Conservation (phyloP, 2,329 filamentous ascomycete genomes). For the Exophiala alcalophila region DNA sequence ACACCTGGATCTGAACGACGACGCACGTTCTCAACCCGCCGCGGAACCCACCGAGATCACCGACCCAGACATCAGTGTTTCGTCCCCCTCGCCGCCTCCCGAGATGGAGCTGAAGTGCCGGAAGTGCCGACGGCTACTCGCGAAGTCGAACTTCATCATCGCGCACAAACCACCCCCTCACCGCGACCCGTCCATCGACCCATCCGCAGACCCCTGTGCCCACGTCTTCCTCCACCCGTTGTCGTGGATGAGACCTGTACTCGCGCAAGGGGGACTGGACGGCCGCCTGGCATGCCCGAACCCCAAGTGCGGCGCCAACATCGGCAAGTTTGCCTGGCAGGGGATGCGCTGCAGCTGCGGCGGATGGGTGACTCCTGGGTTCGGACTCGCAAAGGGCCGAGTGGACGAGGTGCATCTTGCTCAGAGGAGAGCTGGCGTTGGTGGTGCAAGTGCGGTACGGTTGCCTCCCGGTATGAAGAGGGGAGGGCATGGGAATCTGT, state of each 20-base stretch:
- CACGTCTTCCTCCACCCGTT: conserved; percentile 91
- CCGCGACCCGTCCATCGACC: conserved; percentile 15
- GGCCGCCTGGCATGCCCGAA: conserved; percentile 83
- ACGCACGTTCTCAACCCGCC: conserved; percentile 2
- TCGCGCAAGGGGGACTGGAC: conserved; percentile 72
- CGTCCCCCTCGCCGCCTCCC: conserved; percentile 8
- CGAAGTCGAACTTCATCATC: conserved; percentile 63
- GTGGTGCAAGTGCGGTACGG: conserved; percentile 14
- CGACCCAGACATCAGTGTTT: conserved; percentile 25
- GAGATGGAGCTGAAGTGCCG: conserved; percentile 73
- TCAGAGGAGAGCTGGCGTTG: conserved; percentile 1
- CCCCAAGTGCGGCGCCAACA: conserved; percentile 70
- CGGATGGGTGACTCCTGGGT: conserved; percentile 85
- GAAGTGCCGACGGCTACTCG: conserved; percentile 74
- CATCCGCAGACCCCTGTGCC: conserved; percentile 54
- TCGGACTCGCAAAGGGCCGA: conserved; percentile 76
- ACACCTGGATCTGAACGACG: conserved; percentile 6
- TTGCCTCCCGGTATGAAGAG: conserved; percentile 29
- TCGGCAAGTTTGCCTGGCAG: conserved; percentile 95
- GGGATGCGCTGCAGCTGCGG: conserved; percentile 89
- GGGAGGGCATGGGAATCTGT: conserved; percentile 22
- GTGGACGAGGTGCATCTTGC: conserved; percentile 65
- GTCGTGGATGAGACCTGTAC: conserved; percentile 85
- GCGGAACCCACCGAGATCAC: conserved; percentile 21
- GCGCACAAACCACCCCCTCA: conserved; percentile 25